These are phyloP conservation scores for Taphrina pruni DNA, from an alignment of 1,139 yeast genomes.

Conservation along the genomic window DNA sequence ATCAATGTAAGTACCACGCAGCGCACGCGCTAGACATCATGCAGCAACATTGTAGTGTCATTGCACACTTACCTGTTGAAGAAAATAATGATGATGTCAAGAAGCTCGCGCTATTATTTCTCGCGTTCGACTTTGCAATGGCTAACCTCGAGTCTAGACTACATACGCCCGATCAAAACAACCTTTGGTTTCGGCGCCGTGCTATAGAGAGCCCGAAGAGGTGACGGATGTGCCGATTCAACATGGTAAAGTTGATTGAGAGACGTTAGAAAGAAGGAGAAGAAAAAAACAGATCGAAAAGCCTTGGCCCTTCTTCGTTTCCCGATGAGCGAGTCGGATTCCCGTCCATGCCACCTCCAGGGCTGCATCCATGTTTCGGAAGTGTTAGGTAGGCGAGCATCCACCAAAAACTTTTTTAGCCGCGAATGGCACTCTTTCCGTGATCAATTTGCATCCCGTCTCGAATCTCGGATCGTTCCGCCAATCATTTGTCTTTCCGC, in stretches of 20 bases:
- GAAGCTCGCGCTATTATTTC: neutral
- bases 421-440: too few relatives aligned
- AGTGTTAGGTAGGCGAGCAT: too few relatives aligned
- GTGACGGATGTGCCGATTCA: conserved; percentile 9
- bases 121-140: neutral
- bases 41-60: neutral
- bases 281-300: too few relatives aligned
- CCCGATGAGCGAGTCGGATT: too few relatives aligned
- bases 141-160: conserved; percentile 22
- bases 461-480: too few relatives aligned
- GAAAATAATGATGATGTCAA: neutral
- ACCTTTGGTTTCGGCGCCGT: conserved; percentile 42
- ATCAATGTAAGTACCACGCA: conserved; percentile 66
- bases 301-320: too few relatives aligned
- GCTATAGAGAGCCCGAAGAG: neutral
- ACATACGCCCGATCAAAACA: conserved; percentile 40
- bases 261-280: neutral
- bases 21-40: conserved; percentile 65
- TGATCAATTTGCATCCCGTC: too few relatives aligned
- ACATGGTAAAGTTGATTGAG: neutral
- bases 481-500: too few relatives aligned
- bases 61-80: too few relatives aligned
- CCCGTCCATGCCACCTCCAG: too few relatives aligned
- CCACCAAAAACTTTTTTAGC: too few relatives aligned
- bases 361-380: too few relatives aligned